Evolutionary conservation across 306 rosid genomes (phyloP).

Genomic region (Ormosia semicastrata): DNA sequence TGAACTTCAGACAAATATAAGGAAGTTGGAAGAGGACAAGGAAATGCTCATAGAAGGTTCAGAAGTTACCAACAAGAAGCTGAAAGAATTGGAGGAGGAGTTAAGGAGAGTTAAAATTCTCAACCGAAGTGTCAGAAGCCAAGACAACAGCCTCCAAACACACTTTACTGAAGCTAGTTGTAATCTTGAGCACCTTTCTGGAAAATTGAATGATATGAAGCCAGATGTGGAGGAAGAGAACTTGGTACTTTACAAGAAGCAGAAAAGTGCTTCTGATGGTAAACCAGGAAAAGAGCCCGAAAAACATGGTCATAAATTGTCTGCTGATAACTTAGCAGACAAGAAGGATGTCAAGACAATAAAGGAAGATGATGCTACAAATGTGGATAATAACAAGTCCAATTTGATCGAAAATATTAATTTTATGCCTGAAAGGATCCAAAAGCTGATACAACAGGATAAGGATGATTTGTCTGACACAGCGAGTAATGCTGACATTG

Average conservation of each 20-base stretch:
- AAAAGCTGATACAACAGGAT: conserved; percentile 35
- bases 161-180: conserved; percentile 68
- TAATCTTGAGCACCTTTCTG: conserved; percentile 64
- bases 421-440: conserved; percentile 8
- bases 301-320: conserved; percentile 5
- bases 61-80: conserved; percentile 45
- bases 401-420: not conserved
- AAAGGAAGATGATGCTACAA: conserved; percentile 16
- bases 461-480: conserved; percentile 37
- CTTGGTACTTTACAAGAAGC: conserved; percentile 33
- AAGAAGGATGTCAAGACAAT: conserved; percentile 13
- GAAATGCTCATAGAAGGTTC: conserved; percentile 59
- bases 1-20: conserved; percentile 50
- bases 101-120: conserved; percentile 47
- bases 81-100: conserved; percentile 73
- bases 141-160: conserved; percentile 49
- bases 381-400: conserved; percentile 22
- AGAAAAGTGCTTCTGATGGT: conserved; percentile 22
- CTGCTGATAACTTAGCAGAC: conserved; percentile 3
- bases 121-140: conserved; percentile 44
- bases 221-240: conserved; percentile 48
- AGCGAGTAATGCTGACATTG: conserved; percentile 26
- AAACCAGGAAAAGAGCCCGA: conserved; percentile 20
- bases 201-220: conserved; percentile 50
- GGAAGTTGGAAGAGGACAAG: conserved; percentile 68